phyloP scores from a whole-genome alignment of 257 asterid species.

The Eucommia ulmoides region DNA sequence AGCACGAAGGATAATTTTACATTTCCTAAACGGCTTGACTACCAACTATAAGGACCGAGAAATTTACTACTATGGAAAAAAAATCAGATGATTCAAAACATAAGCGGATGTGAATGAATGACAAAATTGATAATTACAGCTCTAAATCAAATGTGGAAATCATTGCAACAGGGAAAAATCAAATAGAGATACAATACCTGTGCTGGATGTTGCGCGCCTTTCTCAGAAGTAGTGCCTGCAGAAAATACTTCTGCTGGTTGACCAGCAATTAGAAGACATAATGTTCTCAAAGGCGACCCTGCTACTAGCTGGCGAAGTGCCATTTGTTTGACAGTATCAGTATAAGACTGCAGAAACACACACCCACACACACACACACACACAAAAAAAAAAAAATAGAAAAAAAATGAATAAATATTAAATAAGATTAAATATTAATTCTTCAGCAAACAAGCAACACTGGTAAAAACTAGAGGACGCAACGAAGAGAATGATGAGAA shows the following conservation, averaged over 20 bases:
- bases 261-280: conserved; percentile 89
- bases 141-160: too few relatives aligned
- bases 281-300: conserved; percentile 93
- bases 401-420: background rate
- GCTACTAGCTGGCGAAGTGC: conserved; percentile 76
- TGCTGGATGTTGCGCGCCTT: conserved; percentile 46
- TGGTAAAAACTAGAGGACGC: background rate
- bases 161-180: too few relatives aligned
- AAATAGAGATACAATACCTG: conserved; percentile 35
- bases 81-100: too few relatives aligned
- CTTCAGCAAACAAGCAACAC: background rate
- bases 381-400: background rate
- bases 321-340: conserved; percentile 87
- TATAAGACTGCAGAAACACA: conserved; percentile 59
- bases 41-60: background rate
- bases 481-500: too few relatives aligned
- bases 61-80: too few relatives aligned
- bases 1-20: background rate
- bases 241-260: conserved; percentile 90
- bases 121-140: too few relatives aligned
- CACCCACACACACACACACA: too few relatives aligned
- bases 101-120: too few relatives aligned
- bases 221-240: conserved; percentile 29
- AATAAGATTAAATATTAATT: too few relatives aligned
- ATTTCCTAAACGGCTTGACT: too few relatives aligned